These are phyloP conservation scores for Leccinum barrowsii DNA, from an alignment of 768 basidiomycete genomes.

Conservation along the genomic window DNA sequence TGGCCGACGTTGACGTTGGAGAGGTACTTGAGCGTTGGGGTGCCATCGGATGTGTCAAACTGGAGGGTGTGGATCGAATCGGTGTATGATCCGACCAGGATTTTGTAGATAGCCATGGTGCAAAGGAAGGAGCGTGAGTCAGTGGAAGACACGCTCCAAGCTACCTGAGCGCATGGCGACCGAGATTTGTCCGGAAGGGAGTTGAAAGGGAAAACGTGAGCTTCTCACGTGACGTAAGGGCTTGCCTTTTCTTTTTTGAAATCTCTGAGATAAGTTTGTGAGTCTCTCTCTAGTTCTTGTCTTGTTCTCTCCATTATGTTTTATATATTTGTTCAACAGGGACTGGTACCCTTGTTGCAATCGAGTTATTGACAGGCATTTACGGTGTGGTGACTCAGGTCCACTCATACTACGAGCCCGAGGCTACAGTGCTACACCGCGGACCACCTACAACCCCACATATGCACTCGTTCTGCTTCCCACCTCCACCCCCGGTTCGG, in stretches of 20 bases:
- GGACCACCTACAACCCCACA: not conserved
- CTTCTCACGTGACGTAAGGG: too few species aligned
- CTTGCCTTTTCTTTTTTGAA: too few species aligned
- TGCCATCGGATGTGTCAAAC: conserved; percentile 54
- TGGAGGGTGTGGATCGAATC: conserved; percentile 57
- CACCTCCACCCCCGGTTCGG: conserved; percentile 3
- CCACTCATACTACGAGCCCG: not conserved
- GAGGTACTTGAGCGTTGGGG: conserved; percentile 47
- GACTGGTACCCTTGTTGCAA: conserved; percentile 17
- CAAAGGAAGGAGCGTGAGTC: too few species aligned
- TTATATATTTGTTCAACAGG: conserved; percentile 17
- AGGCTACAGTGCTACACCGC: too few species aligned
- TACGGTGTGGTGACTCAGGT: not conserved
- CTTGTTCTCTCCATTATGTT: conserved; percentile 5
- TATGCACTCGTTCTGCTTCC: conserved; percentile 7
- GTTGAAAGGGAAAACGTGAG: too few species aligned
- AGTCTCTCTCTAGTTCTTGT: not conserved
- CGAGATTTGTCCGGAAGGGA: too few species aligned
- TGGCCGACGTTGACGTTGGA: conserved; percentile 50
- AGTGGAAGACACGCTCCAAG: too few species aligned
- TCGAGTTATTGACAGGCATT: not conserved
- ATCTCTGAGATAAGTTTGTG: not conserved
- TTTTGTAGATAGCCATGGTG: conserved; percentile 32
- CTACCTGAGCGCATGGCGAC: too few species aligned
- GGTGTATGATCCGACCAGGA: conserved; percentile 64